These are phyloP conservation scores for Nakazawaea ambrosiae DNA, from an alignment of 805 yeast genomes.

Conservation along the genomic window DNA sequence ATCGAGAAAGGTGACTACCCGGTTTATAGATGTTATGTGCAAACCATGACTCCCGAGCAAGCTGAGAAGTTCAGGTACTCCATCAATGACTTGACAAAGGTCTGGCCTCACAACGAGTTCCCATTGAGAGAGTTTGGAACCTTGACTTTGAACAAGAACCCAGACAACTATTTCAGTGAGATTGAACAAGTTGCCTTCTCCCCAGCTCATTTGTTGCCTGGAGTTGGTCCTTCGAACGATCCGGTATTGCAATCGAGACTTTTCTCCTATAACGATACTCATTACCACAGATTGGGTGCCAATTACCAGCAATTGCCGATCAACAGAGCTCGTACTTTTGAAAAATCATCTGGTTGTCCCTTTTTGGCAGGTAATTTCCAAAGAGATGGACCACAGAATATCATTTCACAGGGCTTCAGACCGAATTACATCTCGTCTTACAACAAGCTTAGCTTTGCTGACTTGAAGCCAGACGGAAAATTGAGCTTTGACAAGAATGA, in stretches of 20 bases:
- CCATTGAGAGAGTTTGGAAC: slow-evolving; percentile 51
- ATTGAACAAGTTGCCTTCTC: slow-evolving; percentile 60
- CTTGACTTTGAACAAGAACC: slow-evolving; percentile 47
- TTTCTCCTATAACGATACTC: slow-evolving; percentile 72
- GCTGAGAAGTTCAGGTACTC: slow-evolving; percentile 43
- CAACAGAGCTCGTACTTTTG: slow-evolving; percentile 35
- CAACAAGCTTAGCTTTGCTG: slow-evolving; percentile 22
- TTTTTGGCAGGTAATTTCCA: slow-evolving; percentile 34
- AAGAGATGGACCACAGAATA: slow-evolving; percentile 57
- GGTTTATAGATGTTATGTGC: slow-evolving; percentile 46
- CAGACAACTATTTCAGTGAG: slow-evolving; percentile 41
- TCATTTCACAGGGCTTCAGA: slow-evolving; percentile 38
- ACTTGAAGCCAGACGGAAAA: slow-evolving; percentile 15
- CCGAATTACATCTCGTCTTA: slow-evolving; percentile 47
- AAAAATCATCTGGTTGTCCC: slow-evolving; percentile 38
- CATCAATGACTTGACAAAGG: slow-evolving; percentile 47
- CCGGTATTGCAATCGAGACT: slow-evolving; percentile 73
- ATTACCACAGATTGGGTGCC: slow-evolving; percentile 67
- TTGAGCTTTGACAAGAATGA: slow-evolving; percentile 18
- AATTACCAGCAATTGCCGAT: slow-evolving; percentile 65
- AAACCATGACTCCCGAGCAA: slow-evolving; percentile 52
- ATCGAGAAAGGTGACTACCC: slow-evolving; percentile 45
- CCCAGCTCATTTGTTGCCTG: slow-evolving; percentile 69
- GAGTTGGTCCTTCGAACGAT: slow-evolving; percentile 70
- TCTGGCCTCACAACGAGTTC: slow-evolving; percentile 51